Conservation (phyloP, 2,329 filamentous ascomycete species). For the Verticillium tricorpus region DNA sequence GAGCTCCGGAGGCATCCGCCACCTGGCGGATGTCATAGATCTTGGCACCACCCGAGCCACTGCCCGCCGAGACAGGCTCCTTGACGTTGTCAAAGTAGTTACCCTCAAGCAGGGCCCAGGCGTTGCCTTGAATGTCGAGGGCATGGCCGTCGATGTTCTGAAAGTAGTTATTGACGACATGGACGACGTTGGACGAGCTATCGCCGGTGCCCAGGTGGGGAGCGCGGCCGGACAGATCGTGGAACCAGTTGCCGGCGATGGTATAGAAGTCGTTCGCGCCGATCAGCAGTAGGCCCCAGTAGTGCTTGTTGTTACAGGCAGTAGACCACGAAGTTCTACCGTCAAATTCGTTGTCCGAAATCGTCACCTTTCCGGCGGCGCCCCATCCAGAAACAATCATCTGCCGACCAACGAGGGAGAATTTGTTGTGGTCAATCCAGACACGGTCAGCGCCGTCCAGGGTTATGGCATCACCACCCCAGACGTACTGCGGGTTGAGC, state of each 20-base stretch:
- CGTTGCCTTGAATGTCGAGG: conserved; percentile 42
- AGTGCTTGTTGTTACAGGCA: conserved; percentile 24
- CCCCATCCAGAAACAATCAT: conserved; percentile 32
- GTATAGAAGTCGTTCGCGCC: conserved; percentile 19
- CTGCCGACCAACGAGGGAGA: conserved; percentile 35
- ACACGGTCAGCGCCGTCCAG: conserved; percentile 21
- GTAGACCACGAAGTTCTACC: conserved; percentile 24
- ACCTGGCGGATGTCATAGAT: conserved; percentile 20
- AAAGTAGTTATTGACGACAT: conserved; percentile 24
- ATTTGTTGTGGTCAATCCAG: conserved; percentile 32
- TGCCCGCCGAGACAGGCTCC: conserved; percentile 28
- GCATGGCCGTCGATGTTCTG: conserved; percentile 34
- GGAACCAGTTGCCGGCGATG: conserved; percentile 20
- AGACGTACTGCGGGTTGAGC: conserved; percentile 32
- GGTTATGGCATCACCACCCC: conserved; percentile 29
- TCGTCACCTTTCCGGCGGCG: conserved; percentile 23
- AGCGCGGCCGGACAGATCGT: conserved; percentile 21
- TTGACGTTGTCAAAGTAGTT: conserved; percentile 34
- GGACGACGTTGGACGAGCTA: conserved; percentile 13
- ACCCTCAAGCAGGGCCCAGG: conserved; percentile 19
- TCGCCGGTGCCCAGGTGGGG: conserved; percentile 17
- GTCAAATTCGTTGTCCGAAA: conserved; percentile 35
- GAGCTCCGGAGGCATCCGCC: conserved; percentile 15
- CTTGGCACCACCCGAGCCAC: conserved; percentile 15
- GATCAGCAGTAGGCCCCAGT: conserved; percentile 25